Evolutionary conservation across 2,329 filamentous ascomycete species (phyloP), one percentile per base, ranked within the genome.

Genomic region (Hyphodiscus sp.): DNA sequence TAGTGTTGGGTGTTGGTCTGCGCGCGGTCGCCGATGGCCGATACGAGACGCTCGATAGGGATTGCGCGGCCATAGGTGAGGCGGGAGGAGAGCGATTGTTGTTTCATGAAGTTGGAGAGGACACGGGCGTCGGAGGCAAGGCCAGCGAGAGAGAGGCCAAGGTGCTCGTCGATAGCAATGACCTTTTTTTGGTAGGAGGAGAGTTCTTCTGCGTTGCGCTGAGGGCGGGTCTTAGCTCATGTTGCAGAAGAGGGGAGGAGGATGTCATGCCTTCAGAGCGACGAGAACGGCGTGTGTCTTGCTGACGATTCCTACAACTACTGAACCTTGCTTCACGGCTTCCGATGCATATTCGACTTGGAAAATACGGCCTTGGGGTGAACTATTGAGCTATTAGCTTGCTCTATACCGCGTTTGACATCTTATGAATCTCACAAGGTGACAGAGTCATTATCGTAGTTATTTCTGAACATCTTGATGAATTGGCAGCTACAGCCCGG

Each of bases 121-220:
- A 99, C 94, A 68, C 94, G 94, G 69, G 92, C 94, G 74, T 99
- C 94, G 55, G 92, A 96, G 63, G 94, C 94, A 58, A 99, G 89
- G 65, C 94, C 94, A 63, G 94, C 94, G 67, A 99, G 95, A 67
- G 92, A 91, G 67, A 99, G 85, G 63, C 91, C 94, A 66, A 94
- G 86, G 74, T 99, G 94, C 67, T 92, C 89, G 74, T 99, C 94
- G 75, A 99, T 86, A 66, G 86, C 83, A 74, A 99, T 96, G 70
- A 99, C 85, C 79, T 99, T 99, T 82, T 96, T 96, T 77, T 99
- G 94, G 82, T 99, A 99, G 50, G 94, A 97, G 58, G 94, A 99
- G 55, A 99, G 87, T 76, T 99, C 94, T 82, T 99, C 94, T 72
- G 94, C 94, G 69, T 97, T 97, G 75, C 94, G 86, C 94, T 97